Evolutionary conservation across 2,329 filamentous ascomycete genomes (phyloP), one percentile per base, ranked within the genome.

Genomic region (Arthrobotrys megalospora): DNA sequence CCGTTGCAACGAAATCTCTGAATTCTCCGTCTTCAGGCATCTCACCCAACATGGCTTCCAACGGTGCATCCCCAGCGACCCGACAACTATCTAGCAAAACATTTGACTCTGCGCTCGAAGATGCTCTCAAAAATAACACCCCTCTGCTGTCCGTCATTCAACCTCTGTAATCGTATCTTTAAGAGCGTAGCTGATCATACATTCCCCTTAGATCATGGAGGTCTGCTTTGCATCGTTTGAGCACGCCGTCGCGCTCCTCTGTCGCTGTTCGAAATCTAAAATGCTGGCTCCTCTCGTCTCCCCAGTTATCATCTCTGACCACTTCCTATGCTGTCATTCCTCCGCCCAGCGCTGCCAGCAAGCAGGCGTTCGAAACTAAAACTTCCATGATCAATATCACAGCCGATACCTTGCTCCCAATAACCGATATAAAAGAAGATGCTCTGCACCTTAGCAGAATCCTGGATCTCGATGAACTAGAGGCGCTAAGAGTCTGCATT

Each of bases 341-440:
- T 73, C 82, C 87, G 80, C 86, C 91, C 0, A 90, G 88, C 80
- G 83, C 89, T 64, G 87, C 89, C 81, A 89, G 91, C 34, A 92
- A 91, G 84, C 87, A 89, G 80, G 88, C 89, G 16, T 96, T 96
- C 83, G 92, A 96, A 78, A 92, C 92, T 19, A 94, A 91, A 84
- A 97, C 93, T 0, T 92, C 94, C 21, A 92, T 94, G 4, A 96
- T 97, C 79, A 92, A 97, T 83, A 89, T 94, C 60, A 90, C 93
- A 0, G 80, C 81, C n/a, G 73, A 75, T 28, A 67, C 58, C 43
- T 77, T 64, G 70, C 80, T 47, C 41, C 94, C 82, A 87, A 97
- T 80, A 90, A 92, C 45, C 86, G 91, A 82, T 90, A 98, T 83
- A 97, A 97, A 85, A 89, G 90, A 55, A 94, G 68, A 98, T 86